Evolutionary conservation across 2,329 filamentous ascomycete species (phyloP).

Genomic region (Fusarium buxicola): DNA sequence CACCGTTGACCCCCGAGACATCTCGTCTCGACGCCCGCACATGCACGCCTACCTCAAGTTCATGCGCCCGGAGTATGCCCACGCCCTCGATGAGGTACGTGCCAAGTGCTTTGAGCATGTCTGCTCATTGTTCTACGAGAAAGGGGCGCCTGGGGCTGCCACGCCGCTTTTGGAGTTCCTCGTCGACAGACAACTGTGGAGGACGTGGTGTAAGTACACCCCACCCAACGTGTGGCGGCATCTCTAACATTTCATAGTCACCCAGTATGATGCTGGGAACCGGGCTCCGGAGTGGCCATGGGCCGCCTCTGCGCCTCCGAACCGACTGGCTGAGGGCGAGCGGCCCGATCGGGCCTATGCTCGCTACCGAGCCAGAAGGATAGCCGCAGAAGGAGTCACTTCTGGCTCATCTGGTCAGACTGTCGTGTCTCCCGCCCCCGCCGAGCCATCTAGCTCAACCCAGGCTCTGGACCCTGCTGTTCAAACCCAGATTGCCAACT

Average conservation of each 20-base stretch:
- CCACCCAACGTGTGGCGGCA: rapidly evolving
- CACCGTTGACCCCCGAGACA: not conserved
- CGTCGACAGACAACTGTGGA: not conserved
- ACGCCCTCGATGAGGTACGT: not conserved
- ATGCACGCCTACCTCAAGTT: not conserved
- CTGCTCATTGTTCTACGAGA: not conserved
- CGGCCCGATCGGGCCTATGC: not conserved
- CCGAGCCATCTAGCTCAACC: too few relatives aligned
- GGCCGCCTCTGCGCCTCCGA: not conserved
- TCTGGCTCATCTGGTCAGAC: too few relatives aligned
- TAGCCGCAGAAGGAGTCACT: too few relatives aligned
- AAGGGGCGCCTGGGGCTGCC: not conserved
- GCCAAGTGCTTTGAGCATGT: not conserved
- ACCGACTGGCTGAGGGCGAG: not conserved
- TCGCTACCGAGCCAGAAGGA: too few relatives aligned
- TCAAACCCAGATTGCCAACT: too few relatives aligned
- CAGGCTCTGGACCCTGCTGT: too few relatives aligned
- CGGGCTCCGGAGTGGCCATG: conserved; percentile 10
- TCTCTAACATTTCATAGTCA: not conserved
- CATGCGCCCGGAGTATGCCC: conserved; percentile 1
- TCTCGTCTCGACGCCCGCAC: not conserved
- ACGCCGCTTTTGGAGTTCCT: not conserved
- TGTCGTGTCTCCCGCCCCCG: too few relatives aligned
- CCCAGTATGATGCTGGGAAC: not conserved
- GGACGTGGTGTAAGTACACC: not conserved